These are phyloP conservation scores for Pinus tabuliformis DNA, from an alignment of 75 land plant species.

Conservation along the genomic window DNA sequence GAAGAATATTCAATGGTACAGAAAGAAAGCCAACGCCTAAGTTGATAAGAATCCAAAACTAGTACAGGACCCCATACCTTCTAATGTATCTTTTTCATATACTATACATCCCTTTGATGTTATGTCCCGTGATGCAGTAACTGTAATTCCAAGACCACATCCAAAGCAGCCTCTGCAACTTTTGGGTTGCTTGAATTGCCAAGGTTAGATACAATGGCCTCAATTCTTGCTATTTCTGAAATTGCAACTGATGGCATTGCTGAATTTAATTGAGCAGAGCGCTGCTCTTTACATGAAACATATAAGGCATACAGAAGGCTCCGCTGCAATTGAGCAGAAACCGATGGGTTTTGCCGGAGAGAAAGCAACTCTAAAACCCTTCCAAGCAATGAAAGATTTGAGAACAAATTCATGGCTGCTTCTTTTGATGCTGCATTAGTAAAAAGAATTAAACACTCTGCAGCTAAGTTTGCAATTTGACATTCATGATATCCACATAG, in stretches of 20 bases:
- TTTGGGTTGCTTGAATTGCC: slow-evolving; percentile 47
- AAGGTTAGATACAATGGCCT: slow-evolving; percentile 47
- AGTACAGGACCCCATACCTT: too few relatives aligned
- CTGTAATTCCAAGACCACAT: slow-evolving; percentile 64
- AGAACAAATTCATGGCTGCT: slow-evolving; percentile 59
- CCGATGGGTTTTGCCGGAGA: slow-evolving; percentile 12
- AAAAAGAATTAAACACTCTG: slow-evolving; percentile 80
- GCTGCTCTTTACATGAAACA: slow-evolving; percentile 63
- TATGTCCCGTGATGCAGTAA: slow-evolving; percentile 53
- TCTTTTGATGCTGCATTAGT: slow-evolving; percentile 73
- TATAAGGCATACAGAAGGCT: slow-evolving; percentile 68
- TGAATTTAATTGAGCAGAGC: slow-evolving; percentile 26
- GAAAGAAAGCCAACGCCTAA: too few relatives aligned
- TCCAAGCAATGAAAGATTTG: slow-evolving; percentile 49
- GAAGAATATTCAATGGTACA: too few relatives aligned
- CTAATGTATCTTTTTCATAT: too few relatives aligned
- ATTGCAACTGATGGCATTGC: slow-evolving; percentile 42
- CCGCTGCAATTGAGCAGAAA: slow-evolving; percentile 34
- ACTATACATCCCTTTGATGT: slow-evolving; percentile 1
- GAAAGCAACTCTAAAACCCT: slow-evolving; percentile 39
- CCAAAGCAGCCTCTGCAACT: slow-evolving; percentile 64
- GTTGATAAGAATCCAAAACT: too few relatives aligned
- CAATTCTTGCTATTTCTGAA: slow-evolving; percentile 41
- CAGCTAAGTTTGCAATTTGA: slow-evolving; percentile 70
- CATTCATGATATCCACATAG: slow-evolving; percentile 52